Conservation (phyloP, 306 rosid genomes). For the Cucurbita maxima region DNA sequence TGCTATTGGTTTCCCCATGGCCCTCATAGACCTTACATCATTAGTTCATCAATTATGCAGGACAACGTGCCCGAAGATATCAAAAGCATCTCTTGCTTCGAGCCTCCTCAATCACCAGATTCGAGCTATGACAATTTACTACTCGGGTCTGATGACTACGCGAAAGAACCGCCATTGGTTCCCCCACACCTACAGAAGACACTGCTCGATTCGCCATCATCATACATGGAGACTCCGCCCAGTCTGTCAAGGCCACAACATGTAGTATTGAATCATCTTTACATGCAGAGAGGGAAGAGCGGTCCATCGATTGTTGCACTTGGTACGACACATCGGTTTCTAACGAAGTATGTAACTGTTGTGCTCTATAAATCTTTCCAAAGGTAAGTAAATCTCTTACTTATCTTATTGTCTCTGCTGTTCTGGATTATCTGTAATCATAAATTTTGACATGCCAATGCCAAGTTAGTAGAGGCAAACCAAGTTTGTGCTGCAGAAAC, state of each 20-base stretch:
- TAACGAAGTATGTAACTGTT: slow-evolving; percentile 81
- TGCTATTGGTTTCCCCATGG: no score
- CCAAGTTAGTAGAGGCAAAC: neutral
- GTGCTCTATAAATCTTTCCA: slow-evolving; percentile 92
- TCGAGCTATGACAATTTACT: slow-evolving; percentile 61
- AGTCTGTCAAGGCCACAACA: slow-evolving; percentile 82
- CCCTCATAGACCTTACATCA: neutral
- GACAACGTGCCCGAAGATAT: slow-evolving; percentile 86
- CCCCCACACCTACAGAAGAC: slow-evolving; percentile 89
- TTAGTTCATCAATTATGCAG: slow-evolving; percentile 17
- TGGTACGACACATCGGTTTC: slow-evolving; percentile 68
- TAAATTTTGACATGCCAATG: neutral
- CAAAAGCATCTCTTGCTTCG: slow-evolving; percentile 81
- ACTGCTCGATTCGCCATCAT: slow-evolving; percentile 59
- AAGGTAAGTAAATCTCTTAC: slow-evolving; percentile 30
- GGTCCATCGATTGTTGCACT: slow-evolving; percentile 81
- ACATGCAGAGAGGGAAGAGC: slow-evolving; percentile 75
- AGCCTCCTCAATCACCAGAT: slow-evolving; percentile 80
- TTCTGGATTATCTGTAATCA: neutral
- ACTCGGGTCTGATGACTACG: slow-evolving; percentile 68
- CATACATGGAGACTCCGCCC: slow-evolving; percentile 57
- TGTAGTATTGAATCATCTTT: slow-evolving; percentile 80
- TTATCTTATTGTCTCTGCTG: neutral
- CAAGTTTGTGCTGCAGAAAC: neutral
- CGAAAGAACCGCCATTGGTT: slow-evolving; percentile 82